Percentiles rank a stretch among this genome's conserved stretches.
These are phyloP conservation scores for Monosporascus sp. DNA, from an alignment of 2,329 filamentous ascomycete species.

Conservation along the genomic window DNA sequence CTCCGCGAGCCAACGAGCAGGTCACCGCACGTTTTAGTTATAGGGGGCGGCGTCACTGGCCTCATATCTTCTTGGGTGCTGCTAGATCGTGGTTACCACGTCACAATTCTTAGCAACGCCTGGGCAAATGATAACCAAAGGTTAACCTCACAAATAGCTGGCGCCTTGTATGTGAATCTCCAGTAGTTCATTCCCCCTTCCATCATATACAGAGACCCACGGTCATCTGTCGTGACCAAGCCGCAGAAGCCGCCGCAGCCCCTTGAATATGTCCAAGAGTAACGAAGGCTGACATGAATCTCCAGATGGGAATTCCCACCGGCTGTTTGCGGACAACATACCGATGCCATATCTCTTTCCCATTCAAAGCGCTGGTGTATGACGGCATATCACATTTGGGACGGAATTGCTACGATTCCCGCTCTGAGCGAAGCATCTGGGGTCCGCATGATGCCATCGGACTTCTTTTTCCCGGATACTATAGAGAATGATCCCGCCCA, in stretches of 20 bases:
- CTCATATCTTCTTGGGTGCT: slow-evolving; percentile 35
- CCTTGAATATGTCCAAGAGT: too few relatives aligned
- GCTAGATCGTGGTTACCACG: slow-evolving; percentile 37
- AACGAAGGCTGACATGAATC: not conserved
- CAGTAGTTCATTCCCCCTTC: not conserved
- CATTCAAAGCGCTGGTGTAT: slow-evolving; percentile 37
- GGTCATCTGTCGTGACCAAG: not conserved
- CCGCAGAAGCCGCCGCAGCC: not conserved
- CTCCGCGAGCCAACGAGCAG: slow-evolving; percentile 20
- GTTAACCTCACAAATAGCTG: slow-evolving; percentile 41
- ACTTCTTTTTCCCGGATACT: slow-evolving; percentile 33
- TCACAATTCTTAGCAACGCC: slow-evolving; percentile 38
- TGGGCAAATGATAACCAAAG: slow-evolving; percentile 34
- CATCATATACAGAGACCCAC: too few relatives aligned
- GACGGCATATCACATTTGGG: slow-evolving; percentile 36
- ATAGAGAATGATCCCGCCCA: slow-evolving; percentile 30
- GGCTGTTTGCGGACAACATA: slow-evolving; percentile 38
- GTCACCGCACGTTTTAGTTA: slow-evolving; percentile 25
- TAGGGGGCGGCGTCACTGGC: slow-evolving; percentile 28
- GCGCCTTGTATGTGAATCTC: slow-evolving; percentile 25
- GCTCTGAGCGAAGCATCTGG: slow-evolving; percentile 27
- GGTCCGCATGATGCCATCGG: slow-evolving; percentile 32
- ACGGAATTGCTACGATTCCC: slow-evolving; percentile 31
- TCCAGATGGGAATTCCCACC: slow-evolving; percentile 38
- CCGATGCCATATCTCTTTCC: slow-evolving; percentile 32